Evolutionary conservation across 2,329 filamentous ascomycete species (phyloP).

Genomic region (Paramyrothecium roridum): DNA sequence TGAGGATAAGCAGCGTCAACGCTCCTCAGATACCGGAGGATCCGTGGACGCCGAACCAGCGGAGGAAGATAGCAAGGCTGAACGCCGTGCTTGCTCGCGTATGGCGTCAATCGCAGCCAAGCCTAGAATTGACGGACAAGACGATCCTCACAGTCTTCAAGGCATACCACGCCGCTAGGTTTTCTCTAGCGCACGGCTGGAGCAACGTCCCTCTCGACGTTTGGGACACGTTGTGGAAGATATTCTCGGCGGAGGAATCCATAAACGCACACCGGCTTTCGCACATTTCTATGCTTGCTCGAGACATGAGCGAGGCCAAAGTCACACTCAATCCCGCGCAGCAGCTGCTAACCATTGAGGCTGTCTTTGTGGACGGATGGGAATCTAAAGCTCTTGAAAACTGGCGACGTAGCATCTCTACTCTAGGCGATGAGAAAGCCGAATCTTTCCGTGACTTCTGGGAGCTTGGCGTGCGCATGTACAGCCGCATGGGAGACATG

Average conservation of each 20-base stretch:
- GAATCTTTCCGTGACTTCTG: slow-evolving; percentile 53
- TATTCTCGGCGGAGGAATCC: slow-evolving; percentile 50
- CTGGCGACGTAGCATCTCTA: slow-evolving; percentile 57
- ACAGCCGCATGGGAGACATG: slow-evolving; percentile 54
- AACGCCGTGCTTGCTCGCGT: slow-evolving; percentile 27
- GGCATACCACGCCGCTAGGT: slow-evolving; percentile 44
- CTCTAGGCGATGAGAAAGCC: slow-evolving; percentile 43
- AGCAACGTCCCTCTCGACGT: slow-evolving; percentile 54
- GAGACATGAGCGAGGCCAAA: slow-evolving; percentile 63
- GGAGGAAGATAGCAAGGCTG: slow-evolving; percentile 33
- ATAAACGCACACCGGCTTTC: slow-evolving; percentile 53
- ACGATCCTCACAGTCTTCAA: slow-evolving; percentile 43
- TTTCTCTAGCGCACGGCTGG: slow-evolving; percentile 42
- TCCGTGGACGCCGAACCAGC: slow-evolving; percentile 32
- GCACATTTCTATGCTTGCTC: slow-evolving; percentile 59
- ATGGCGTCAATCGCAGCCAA: slow-evolving; percentile 22
- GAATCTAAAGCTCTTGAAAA: slow-evolving; percentile 57
- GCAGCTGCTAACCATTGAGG: slow-evolving; percentile 65
- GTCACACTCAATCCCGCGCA: slow-evolving; percentile 53
- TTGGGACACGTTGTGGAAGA: slow-evolving; percentile 65
- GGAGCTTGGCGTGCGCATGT: slow-evolving; percentile 65
- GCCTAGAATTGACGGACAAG: slow-evolving; percentile 23
- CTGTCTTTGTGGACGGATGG: slow-evolving; percentile 62
- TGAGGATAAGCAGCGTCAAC: slow-evolving; percentile 15
- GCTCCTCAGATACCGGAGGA: slow-evolving; percentile 32